Percentiles rank a stretch among this genome's conserved stretches.
Evolutionary conservation across 306 rosid species (phyloP).

Genomic region (Begonia masoniana): DNA sequence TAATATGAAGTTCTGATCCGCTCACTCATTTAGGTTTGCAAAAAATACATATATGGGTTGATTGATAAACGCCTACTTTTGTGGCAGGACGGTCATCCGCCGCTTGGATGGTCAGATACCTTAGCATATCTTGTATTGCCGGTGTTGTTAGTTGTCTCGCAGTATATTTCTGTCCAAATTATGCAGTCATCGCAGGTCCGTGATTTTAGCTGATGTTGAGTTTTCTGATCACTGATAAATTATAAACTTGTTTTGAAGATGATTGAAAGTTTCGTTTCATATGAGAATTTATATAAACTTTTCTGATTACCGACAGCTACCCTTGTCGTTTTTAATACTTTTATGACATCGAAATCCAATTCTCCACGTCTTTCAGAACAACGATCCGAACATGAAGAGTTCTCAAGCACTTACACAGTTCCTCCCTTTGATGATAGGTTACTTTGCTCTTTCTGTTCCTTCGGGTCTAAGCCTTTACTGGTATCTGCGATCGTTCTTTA

Average conservation of each 20-base stretch:
- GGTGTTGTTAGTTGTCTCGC: constrained; percentile 57
- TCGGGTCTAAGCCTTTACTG: constrained; percentile 98
- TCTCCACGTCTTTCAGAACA: constrained; percentile 28
- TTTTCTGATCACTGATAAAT: no score
- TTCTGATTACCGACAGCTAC: no score
- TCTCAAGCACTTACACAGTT: constrained; percentile 66
- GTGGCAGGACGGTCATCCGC: constrained; percentile 92
- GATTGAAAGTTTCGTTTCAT: no score
- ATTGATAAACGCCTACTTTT: constrained; percentile 1
- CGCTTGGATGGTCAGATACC: constrained; percentile 99
- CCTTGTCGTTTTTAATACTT: no score
- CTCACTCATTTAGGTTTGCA: no score
- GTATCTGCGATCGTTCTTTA: constrained; percentile 22
- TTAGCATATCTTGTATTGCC: constrained; percentile 96
- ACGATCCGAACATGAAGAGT: constrained; percentile 88
- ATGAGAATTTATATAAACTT: no score
- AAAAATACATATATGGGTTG: no score
- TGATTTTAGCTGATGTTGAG: not conserved
- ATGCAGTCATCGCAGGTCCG: constrained; percentile 95
- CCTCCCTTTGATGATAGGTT: constrained; percentile 92
- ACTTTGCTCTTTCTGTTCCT: constrained; percentile 95
- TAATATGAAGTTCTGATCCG: no score
- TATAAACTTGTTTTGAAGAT: no score
- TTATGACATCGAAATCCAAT: no score
- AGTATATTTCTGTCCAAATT: constrained; percentile 89